phyloP scores from a whole-genome alignment of 2,329 filamentous ascomycete species.

The Ophiostoma piceae region DNA sequence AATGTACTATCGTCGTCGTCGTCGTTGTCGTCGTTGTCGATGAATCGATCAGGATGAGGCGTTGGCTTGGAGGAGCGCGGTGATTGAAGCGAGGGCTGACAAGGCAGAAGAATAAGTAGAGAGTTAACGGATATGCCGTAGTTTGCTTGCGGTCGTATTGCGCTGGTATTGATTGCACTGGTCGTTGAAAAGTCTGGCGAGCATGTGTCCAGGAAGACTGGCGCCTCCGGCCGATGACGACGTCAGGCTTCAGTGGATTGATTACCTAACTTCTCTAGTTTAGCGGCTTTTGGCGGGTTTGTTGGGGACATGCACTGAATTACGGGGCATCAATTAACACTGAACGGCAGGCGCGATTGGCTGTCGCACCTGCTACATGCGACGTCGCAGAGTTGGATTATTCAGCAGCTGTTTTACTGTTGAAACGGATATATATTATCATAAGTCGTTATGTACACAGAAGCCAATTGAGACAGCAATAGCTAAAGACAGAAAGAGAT shows the following conservation, averaged over 20 bases:
- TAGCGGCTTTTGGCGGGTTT: background rate
- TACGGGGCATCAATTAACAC: background rate
- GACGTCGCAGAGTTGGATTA: background rate
- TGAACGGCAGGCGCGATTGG: background rate
- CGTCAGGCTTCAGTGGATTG: background rate
- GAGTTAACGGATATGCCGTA: background rate
- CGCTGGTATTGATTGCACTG: background rate
- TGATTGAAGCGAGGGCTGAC: no score
- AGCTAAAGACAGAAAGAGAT: background rate
- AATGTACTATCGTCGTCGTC: background rate
- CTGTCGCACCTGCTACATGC: background rate
- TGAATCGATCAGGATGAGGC: background rate
- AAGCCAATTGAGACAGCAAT: background rate
- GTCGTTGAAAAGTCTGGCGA: background rate
- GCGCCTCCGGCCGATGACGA: conserved; percentile 7
- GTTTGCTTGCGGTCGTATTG: background rate
- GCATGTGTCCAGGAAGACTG: background rate
- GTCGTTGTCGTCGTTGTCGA: background rate
- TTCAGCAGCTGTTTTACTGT: background rate
- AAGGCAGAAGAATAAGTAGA: background rate
- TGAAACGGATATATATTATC: background rate
- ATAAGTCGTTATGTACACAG: background rate
- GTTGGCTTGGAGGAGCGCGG: background rate
- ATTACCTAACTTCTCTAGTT: background rate
- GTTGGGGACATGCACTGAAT: background rate